Evolutionary conservation across 1,139 yeast species (phyloP), one percentile per base, ranked within the genome.

Genomic region (Arxiozyma slooffiae): DNA sequence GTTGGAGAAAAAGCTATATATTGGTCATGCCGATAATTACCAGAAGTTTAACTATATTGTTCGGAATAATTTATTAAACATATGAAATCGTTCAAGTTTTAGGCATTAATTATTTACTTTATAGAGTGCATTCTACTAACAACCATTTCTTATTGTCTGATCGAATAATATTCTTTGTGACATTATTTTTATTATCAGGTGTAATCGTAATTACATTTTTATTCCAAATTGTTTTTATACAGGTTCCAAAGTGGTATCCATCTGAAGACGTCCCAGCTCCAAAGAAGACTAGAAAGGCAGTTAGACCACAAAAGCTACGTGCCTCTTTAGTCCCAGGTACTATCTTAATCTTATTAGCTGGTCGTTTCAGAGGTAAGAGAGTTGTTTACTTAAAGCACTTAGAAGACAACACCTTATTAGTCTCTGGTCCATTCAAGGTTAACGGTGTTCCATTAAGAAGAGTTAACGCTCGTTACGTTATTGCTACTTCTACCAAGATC

Each of bases 281-380:
- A 68, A 86, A 81, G 78, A 80, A 81, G 74, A 73, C 86, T 72
- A 88, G 95, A 82, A 88, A 90, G 86, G 75, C 92, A 69, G 80
- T 80, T 67, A 89, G 89, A 76, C 95, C 97, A 73, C 95, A 89
- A 77, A 86, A 87, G 79, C 82, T 92, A 77, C 92, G 97, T 77
- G 82, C 95, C 71, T 86, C 97, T 62, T 81, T 92, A 72, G 95
- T 87, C 66, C 97, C 97, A 76, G 98, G 98, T 76, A 86, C 98
- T 71, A 97, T 92, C 68, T 82, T 92, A 75, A 92, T 92, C 77
- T 81, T 92, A 75, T 84, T 94, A 76, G 97, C 98, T 71, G 98
- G 99, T 75, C 90, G 97, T 79, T 92, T 89, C 96, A 87, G 98
- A 80, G 99, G 99, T 75, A 94, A 92, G 89, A 92, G 99, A 81